These are phyloP conservation scores for Nothomitra cinnamomea DNA, from an alignment of 2,329 filamentous ascomycete species.

Conservation along the genomic window DNA sequence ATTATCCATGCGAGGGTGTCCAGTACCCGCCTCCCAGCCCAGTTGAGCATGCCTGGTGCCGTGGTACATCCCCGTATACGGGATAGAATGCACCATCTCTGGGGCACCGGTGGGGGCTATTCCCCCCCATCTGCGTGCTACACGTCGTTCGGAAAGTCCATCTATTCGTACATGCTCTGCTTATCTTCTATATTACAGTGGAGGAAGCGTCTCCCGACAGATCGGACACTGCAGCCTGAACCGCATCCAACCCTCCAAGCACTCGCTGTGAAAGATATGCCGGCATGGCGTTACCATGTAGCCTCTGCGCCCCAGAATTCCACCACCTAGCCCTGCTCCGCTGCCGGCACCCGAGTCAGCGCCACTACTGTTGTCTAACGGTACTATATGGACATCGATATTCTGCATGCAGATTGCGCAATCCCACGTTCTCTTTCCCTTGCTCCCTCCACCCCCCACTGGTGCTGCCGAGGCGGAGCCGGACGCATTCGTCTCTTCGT, in stretches of 20 bases:
- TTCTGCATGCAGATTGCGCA: constrained; percentile 91
- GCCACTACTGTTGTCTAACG: constrained; percentile 32
- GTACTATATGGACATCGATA: constrained; percentile 73
- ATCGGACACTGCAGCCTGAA: constrained; percentile 89
- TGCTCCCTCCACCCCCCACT: constrained; percentile 11
- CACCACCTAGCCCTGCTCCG: constrained; percentile 30
- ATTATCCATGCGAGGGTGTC: too few relatives aligned
- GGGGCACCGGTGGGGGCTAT: too few relatives aligned
- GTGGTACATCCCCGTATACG: too few relatives aligned
- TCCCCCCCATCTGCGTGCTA: too few relatives aligned
- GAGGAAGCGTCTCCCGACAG: constrained; percentile 76
- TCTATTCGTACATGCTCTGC: not conserved
- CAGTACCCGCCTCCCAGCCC: too few relatives aligned
- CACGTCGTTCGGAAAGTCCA: too few relatives aligned
- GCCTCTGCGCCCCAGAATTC: constrained; percentile 58
- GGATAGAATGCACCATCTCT: too few relatives aligned
- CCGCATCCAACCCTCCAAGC: constrained; percentile 91
- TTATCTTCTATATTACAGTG: constrained; percentile 38
- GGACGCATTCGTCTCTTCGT: constrained; percentile 4
- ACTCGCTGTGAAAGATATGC: constrained; percentile 86
- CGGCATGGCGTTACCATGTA: constrained; percentile 98
- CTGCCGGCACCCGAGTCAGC: constrained; percentile 22
- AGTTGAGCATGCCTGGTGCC: too few relatives aligned
- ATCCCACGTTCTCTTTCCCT: constrained; percentile 46
- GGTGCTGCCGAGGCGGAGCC: not conserved